Evolutionary conservation across 2,329 filamentous ascomycete genomes (phyloP).

Genomic region (Colletotrichum spaethianum): DNA sequence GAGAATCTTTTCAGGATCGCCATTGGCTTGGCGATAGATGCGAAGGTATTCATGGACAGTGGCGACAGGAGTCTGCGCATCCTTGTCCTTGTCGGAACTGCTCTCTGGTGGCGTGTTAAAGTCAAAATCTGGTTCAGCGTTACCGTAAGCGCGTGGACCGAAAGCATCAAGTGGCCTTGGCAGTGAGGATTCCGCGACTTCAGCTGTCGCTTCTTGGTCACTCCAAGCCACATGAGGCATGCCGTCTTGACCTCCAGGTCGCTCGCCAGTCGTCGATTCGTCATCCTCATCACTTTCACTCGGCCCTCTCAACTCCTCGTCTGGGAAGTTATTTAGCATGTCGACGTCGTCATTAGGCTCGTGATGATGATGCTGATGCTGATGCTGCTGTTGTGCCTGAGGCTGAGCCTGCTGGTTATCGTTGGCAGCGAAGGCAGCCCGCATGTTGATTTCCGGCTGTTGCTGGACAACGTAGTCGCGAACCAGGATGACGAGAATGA

Average conservation of each 20-base stretch:
- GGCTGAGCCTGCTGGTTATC: constrained; percentile 29
- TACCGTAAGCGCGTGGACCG: constrained; percentile 6
- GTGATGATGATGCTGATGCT: constrained; percentile 34
- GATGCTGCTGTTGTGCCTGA: constrained; percentile 16
- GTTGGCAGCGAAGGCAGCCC: constrained; percentile 65
- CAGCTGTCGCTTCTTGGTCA: constrained; percentile 14
- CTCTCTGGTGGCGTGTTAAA: constrained; percentile 30
- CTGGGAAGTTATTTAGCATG: constrained; percentile 3
- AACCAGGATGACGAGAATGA: constrained; percentile 97
- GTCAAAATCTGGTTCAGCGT: constrained; percentile 17
- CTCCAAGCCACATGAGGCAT: constrained; percentile 22
- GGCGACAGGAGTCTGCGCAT: constrained; percentile 37
- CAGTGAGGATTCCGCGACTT: constrained; percentile 1
- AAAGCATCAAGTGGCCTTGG: constrained; percentile 3
- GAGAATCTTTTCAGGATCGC: constrained; percentile 71
- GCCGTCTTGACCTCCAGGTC: constrained; percentile 14
- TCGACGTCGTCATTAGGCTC: constrained; percentile 33
- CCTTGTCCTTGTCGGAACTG: constrained; percentile 14
- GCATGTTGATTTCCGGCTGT: constrained; percentile 91
- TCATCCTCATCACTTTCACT: constrained; percentile 32
- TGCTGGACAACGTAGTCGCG: constrained; percentile 99
- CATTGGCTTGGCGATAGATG: constrained; percentile 72
- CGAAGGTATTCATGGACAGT: constrained; percentile 63
- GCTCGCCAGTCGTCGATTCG: constrained; percentile 8
- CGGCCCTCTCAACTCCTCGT: constrained; percentile 7